phyloP scores from a whole-genome alignment of 345 rosid genomes.

The Microthlaspi erraticum region DNA sequence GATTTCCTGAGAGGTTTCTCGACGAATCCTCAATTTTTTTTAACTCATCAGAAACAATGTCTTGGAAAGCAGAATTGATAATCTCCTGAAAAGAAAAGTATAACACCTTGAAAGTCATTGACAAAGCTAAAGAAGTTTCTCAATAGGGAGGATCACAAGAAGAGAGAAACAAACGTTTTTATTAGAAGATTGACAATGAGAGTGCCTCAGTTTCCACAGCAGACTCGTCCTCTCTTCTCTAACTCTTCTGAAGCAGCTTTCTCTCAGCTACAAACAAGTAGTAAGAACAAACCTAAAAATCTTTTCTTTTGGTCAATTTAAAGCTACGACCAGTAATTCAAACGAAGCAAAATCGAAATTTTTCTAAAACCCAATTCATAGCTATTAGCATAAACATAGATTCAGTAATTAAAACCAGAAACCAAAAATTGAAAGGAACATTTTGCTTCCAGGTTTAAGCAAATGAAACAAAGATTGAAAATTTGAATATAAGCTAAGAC shows the following conservation, averaged over 20 bases:
- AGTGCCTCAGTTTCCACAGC: slow-evolving; percentile 79
- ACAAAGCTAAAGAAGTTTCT: slow-evolving; percentile 1
- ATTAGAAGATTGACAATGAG: slow-evolving; percentile 51
- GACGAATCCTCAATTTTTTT: slow-evolving; percentile 60
- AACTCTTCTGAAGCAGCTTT: slow-evolving; percentile 73
- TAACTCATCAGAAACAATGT: slow-evolving; percentile 76
- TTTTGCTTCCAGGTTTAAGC: not conserved
- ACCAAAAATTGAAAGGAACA: not conserved
- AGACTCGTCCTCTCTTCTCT: slow-evolving; percentile 73
- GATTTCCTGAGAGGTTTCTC: slow-evolving; percentile 30
- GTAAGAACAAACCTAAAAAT: not conserved
- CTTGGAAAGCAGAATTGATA: slow-evolving; percentile 63
- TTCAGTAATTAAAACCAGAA: no score
- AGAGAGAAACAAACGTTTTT: slow-evolving; percentile 55
- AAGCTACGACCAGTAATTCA: not conserved
- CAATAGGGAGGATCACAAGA: not conserved
- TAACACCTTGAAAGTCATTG: not conserved
- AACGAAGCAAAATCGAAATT: not conserved
- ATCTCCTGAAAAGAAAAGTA: slow-evolving; percentile 55
- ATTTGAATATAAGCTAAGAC: not conserved
- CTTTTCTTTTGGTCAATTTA: not conserved
- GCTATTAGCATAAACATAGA: not conserved
- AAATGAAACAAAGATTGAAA: not conserved
- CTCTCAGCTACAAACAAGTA: slow-evolving; percentile 60
- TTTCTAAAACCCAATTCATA: slow-evolving; percentile 6